Evolutionary conservation across 768 basidiomycete species (phyloP).

Genomic region (Suillus brevipes): DNA sequence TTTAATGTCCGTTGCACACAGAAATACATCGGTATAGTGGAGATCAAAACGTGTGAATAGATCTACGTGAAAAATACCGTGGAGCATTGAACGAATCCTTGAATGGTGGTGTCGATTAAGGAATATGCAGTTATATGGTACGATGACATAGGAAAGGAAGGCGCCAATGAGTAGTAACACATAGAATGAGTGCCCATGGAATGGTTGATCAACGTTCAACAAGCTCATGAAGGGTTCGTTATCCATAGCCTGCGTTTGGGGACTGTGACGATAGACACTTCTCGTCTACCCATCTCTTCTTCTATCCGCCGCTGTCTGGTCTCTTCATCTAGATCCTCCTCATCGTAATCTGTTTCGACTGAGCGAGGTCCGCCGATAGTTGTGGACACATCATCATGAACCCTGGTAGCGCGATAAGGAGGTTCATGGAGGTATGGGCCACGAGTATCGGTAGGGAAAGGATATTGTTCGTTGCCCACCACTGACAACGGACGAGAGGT

Average conservation of each 20-base stretch:
- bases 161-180: neutral
- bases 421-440: slow-evolving; percentile 74
- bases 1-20: slow-evolving; percentile 36
- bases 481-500: slow-evolving; percentile 42
- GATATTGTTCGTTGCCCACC: slow-evolving; percentile 41
- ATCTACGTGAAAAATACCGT: slow-evolving; percentile 39
- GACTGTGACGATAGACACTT: slow-evolving; percentile 78
- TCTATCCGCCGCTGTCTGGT: slow-evolving; percentile 74
- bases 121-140: slow-evolving; percentile 29
- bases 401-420: slow-evolving; percentile 46
- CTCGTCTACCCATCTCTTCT: slow-evolving; percentile 77
- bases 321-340: slow-evolving; percentile 76
- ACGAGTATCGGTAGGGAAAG: slow-evolving; percentile 45
- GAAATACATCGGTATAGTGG: slow-evolving; percentile 37
- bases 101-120: slow-evolving; percentile 28
- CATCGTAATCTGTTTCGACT: slow-evolving; percentile 57
- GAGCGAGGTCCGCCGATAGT: slow-evolving; percentile 46
- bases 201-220: slow-evolving; percentile 5
- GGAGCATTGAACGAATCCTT: slow-evolving; percentile 35
- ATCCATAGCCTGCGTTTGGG: slow-evolving; percentile 77
- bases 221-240: slow-evolving; percentile 57
- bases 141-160: slow-evolving; percentile 14
- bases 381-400: slow-evolving; percentile 43
- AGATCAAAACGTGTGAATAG: slow-evolving; percentile 32
- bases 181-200: slow-evolving; percentile 3